Percentiles rank a stretch among this genome's conserved stretches.
Evolutionary conservation across 2,329 filamentous ascomycete species (phyloP).

Genomic region (Penicillium sp.): DNA sequence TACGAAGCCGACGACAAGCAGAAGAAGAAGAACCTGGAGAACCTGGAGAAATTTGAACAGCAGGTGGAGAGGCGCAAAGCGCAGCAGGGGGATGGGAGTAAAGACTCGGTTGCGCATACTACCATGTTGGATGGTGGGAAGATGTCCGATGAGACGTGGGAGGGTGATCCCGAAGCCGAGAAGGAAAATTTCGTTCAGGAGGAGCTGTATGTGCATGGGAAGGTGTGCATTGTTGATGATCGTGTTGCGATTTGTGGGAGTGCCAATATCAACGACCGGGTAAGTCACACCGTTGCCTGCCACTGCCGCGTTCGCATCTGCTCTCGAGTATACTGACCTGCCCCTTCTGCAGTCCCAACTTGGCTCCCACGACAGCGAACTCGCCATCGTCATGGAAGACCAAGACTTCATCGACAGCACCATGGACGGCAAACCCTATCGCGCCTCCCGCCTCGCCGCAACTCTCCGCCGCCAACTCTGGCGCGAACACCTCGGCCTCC

Average conservation of each 20-base stretch:
- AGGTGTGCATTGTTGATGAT: constrained; percentile 81
- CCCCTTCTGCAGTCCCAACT: constrained; percentile 64
- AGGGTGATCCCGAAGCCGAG: constrained; percentile 72
- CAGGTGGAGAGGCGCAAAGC: constrained; percentile 39
- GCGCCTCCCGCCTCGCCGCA: constrained; percentile 73
- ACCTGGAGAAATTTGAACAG: constrained; percentile 34
- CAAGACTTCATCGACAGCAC: constrained; percentile 66
- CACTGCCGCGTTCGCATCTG: too few species aligned
- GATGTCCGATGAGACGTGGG: constrained; percentile 72
- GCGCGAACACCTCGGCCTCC: constrained; percentile 85
- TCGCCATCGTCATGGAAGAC: constrained; percentile 87
- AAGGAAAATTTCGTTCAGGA: constrained; percentile 91
- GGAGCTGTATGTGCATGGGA: constrained; percentile 92
- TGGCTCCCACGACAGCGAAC: constrained; percentile 81
- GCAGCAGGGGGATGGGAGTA: constrained; percentile 30
- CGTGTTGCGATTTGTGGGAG: constrained; percentile 78
- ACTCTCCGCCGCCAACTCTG: constrained; percentile 83
- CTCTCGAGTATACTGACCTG: background rate
- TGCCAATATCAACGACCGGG: constrained; percentile 67
- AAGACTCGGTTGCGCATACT: constrained; percentile 69
- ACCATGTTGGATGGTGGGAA: constrained; percentile 73
- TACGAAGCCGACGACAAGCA: constrained; percentile 36
- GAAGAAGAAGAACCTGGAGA: constrained; percentile 37
- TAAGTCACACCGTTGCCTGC: constrained; percentile 27
- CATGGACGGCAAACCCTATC: constrained; percentile 74